A percentile compares a stretch with the other conserved stretches of the same genome.
These are phyloP conservation scores for Lepidium sativum DNA, from an alignment of 345 rosid species.

Conservation along the genomic window DNA sequence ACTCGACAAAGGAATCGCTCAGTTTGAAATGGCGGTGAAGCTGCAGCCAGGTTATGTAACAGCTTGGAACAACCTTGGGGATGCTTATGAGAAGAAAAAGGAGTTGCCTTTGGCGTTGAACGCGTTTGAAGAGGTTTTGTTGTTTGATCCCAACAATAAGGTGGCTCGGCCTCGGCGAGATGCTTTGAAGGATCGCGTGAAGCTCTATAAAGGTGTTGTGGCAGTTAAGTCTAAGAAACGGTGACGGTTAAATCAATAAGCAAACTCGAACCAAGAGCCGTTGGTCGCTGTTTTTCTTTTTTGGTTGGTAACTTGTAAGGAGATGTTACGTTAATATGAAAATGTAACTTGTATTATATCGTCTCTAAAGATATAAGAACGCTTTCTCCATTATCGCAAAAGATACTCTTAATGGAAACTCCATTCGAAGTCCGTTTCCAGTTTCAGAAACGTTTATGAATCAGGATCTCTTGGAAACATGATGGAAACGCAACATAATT, in stretches of 20 bases:
- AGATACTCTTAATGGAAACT: neutral
- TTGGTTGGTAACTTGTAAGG: neutral
- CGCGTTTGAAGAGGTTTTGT: slow-evolving; percentile 90
- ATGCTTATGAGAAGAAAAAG: slow-evolving; percentile 86
- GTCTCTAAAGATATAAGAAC: neutral
- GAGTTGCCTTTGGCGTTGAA: slow-evolving; percentile 65
- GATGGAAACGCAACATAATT: too few relatives aligned
- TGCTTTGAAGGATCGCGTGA: slow-evolving; percentile 53
- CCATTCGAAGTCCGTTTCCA: too few relatives aligned
- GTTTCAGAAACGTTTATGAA: too few relatives aligned
- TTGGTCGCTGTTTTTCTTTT: neutral
- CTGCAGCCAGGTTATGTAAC: slow-evolving; percentile 91
- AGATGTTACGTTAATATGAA: slow-evolving; percentile 14
- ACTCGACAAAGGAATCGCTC: slow-evolving; percentile 74
- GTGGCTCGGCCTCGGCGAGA: slow-evolving; percentile 82
- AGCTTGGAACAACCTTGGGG: slow-evolving; percentile 99
- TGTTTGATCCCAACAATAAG: slow-evolving; percentile 88
- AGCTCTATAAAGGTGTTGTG: slow-evolving; percentile 75
- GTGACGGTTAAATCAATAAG: slow-evolving; percentile 23
- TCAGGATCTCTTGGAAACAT: too few relatives aligned
- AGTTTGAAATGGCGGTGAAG: slow-evolving; percentile 82
- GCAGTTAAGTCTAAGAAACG: slow-evolving; percentile 68
- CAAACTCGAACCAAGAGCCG: neutral
- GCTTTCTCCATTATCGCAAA: neutral
- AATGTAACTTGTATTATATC: neutral